A percentile compares a stretch with the other conserved stretches of the same genome.
These are phyloP conservation scores for Psilocybe tampanensis DNA, from an alignment of 768 basidiomycete genomes.

Conservation along the genomic window DNA sequence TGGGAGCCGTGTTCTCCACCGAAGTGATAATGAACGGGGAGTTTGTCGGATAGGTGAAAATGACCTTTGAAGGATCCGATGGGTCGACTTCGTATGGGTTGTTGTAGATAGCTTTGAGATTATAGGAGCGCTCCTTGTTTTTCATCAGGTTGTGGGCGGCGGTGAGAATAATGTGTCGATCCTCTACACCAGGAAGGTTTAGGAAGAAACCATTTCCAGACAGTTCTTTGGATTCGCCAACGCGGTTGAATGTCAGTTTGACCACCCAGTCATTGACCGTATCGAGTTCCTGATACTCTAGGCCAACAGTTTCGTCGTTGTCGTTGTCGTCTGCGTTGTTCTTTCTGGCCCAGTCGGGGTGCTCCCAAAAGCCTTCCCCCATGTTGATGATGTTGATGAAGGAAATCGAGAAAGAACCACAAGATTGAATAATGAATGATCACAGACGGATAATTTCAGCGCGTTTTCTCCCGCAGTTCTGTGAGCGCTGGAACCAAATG, in stretches of 20 bases:
- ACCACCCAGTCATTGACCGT: conserved; percentile 10
- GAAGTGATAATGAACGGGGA: neutral
- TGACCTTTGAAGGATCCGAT: neutral
- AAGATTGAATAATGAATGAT: no score
- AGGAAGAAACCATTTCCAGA: conserved; percentile 13
- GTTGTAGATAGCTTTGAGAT: conserved; percentile 9
- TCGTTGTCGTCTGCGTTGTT: neutral
- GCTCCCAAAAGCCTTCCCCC: conserved; percentile 10
- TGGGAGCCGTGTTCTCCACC: neutral
- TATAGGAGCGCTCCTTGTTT: conserved; percentile 3
- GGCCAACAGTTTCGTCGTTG: no score
- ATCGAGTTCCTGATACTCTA: conserved; percentile 1
- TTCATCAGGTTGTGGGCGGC: conserved; percentile 10
- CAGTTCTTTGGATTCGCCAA: neutral
- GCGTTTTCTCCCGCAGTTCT: no score
- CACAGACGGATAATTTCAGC: no score
- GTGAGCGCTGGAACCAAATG: no score
- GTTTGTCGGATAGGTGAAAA: neutral
- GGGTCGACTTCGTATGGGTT: conserved; percentile 4
- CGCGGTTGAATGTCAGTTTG: conserved; percentile 6
- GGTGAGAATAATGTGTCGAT: conserved; percentile 11
- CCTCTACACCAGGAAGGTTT: conserved; percentile 7
- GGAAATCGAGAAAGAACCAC: no score
- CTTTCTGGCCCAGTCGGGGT: conserved; percentile 8
- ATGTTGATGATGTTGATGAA: neutral